Base-by-base conservation (phyloP, 164 flowering plant species). In the Saururus chinensis region DNA sequence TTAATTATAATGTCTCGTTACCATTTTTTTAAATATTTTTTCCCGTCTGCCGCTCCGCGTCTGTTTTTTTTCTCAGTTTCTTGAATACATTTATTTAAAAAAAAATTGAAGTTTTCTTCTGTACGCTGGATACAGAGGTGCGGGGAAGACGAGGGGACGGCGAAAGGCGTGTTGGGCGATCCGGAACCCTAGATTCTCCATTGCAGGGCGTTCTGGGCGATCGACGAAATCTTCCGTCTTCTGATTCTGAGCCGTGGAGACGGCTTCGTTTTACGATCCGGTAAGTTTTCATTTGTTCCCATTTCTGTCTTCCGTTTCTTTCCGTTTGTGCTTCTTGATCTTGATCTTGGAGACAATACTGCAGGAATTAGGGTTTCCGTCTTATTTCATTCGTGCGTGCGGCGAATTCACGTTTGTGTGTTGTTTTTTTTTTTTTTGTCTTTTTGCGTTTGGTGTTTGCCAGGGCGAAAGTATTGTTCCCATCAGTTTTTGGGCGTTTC, bases 221-320 rank as follows among this genome's bases (percentile, higher is more conserved):
- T 53, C 23, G 61, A 57, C 63, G 60, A 62, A 73, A 69, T 70
- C 70, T 70, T 69, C 62, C 62, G 41, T 51, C 24, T 42, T 12
- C 56, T 41, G 30, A 40, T 48, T 19, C 53, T 20, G n/a, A n/a
- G n/a, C n/a, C n/a, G n/a, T n/a, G n/a, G n/a, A n/a, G n/a, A n/a
- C n/a, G n/a, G n/a, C n/a, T n/a, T n/a, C n/a, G n/a, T n/a, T 53
- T n/a, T n/a, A n/a, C 56, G 19, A 53, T 53, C 56, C 51, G 68
- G 71, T 72, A 53, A 63, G 72, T 53, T 51, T 41, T 45, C 20
- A 51, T 57, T 60, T 57, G 19, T 22, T 10, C 16, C 52, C 35
- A 0, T 51, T 21, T 59, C 56, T 55, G n/a, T 20, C 35, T 20
- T 55, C 25, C 3, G 42, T 54, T 66, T 64, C 55, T 57, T 73